Evolutionary conservation across 1,284 basidiomycete species (phyloP).

Genomic region (Austropuccinia psidii): DNA sequence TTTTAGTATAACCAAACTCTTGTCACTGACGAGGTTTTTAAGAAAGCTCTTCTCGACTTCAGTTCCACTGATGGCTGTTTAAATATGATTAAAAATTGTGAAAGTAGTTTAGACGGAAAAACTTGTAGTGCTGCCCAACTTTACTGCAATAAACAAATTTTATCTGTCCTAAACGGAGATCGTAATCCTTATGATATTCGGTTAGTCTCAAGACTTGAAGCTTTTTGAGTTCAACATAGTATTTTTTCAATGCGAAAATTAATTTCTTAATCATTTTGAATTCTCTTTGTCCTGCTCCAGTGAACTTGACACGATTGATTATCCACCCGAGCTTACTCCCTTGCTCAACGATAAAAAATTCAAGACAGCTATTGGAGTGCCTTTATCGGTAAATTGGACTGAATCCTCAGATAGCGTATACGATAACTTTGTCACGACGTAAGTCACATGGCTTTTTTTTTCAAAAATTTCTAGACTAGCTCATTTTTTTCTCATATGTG

Average conservation of each 20-base stretch:
- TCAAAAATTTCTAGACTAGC: neutral
- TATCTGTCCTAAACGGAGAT: conserved; percentile 4
- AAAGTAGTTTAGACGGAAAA: neutral
- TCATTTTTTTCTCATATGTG: neutral
- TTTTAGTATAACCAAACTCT: conserved; percentile 15
- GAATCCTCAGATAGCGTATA: conserved; percentile 16
- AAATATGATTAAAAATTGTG: conserved; percentile 14
- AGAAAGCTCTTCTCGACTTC: neutral
- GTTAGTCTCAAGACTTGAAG: conserved; percentile 8
- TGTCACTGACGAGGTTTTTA: neutral
- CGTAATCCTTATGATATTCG: conserved; percentile 16
- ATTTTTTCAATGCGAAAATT: neutral
- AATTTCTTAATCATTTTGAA: neutral
- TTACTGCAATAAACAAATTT: conserved; percentile 18
- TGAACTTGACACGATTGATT: neutral
- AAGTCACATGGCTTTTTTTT: neutral
- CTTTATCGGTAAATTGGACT: conserved; percentile 10
- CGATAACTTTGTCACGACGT: conserved; percentile 15
- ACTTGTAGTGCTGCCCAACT: conserved; percentile 16
- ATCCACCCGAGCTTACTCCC: conserved; percentile 15
- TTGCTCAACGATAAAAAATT: conserved; percentile 17
- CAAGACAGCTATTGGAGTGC: conserved; percentile 9
- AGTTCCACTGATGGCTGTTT: neutral
- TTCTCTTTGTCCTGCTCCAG: neutral
- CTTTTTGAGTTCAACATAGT: no score